Conservation (phyloP, 192 early-diverging fungal genomes). For the Coemansia sp. region DNA sequence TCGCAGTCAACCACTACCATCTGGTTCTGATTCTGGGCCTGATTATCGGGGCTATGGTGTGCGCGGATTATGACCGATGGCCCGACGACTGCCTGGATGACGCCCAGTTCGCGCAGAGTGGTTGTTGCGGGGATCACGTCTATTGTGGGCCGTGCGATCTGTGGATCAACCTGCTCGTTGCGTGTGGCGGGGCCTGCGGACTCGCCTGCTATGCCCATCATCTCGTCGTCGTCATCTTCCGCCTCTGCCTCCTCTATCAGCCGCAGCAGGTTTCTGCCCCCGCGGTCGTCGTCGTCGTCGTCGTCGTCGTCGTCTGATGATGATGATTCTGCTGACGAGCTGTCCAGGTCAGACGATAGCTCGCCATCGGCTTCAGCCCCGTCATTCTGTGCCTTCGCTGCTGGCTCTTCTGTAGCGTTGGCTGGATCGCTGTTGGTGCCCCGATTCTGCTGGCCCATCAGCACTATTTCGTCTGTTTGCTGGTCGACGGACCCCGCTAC, state of each 20-base stretch:
- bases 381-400: constrained; percentile 10
- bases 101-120: constrained; percentile 61
- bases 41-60: constrained; percentile 38
- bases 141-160: constrained; percentile 51
- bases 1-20: constrained; percentile 69
- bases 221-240: constrained; percentile 9
- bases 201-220: neutral
- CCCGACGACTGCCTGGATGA: constrained; percentile 69
- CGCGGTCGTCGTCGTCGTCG: constrained; percentile 13
- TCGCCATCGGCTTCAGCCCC: neutral
- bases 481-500: neutral
- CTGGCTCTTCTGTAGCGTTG: neutral
- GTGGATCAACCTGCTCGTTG: constrained; percentile 63
- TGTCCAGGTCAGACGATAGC: constrained; percentile 7
- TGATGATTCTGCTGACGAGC: constrained; percentile 9
- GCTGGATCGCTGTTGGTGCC: neutral
- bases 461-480: neutral
- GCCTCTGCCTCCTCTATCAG: constrained; percentile 26
- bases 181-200: constrained; percentile 33
- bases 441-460: constrained; percentile 1
- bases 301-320: constrained; percentile 22
- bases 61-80: constrained; percentile 71
- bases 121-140: constrained; percentile 57
- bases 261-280: constrained; percentile 1
- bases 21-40: neutral